Conservation (phyloP, 1,139 yeast genomes). For the Candida frijolesensis region DNA sequence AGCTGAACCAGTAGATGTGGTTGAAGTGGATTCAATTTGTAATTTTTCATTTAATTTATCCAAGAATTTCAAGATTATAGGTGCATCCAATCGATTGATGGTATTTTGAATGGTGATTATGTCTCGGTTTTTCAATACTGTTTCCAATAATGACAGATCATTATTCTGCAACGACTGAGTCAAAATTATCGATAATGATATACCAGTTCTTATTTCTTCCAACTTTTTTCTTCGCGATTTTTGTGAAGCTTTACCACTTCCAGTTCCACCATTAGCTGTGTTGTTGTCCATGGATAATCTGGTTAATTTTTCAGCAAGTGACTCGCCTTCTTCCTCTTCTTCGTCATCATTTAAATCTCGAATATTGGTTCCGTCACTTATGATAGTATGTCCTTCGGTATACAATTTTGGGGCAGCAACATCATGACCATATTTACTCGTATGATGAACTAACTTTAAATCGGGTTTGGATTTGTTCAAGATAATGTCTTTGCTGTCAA, state of each 20-base stretch:
- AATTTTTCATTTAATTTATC: conserved; percentile 86
- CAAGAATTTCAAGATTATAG: conserved; percentile 70
- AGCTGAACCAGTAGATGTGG: too few species aligned
- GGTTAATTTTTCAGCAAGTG: conserved; percentile 65
- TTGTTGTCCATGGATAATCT: conserved; percentile 37
- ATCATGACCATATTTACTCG: conserved; percentile 61
- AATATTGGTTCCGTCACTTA: conserved; percentile 67
- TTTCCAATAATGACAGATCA: conserved; percentile 73
- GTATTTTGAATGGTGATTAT: conserved; percentile 74
- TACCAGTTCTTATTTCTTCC: conserved; percentile 48
- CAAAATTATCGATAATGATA: conserved; percentile 65
- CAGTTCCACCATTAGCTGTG: neutral
- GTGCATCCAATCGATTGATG: conserved; percentile 67
- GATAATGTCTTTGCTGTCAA: conserved; percentile 32
- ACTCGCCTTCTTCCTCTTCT: conserved; percentile 35
- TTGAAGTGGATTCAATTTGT: conserved; percentile 51
- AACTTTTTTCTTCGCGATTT: conserved; percentile 24
- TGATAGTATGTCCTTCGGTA: conserved; percentile 67
- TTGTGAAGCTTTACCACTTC: conserved; percentile 21
- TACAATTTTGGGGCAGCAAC: conserved; percentile 70
- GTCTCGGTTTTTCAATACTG: conserved; percentile 77
- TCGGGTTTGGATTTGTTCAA: conserved; percentile 39
- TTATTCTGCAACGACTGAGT: conserved; percentile 73
- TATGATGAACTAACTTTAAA: conserved; percentile 38
- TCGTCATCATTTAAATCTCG: conserved; percentile 53